Evolutionary conservation across 2,329 filamentous ascomycete species (phyloP).

Genomic region (Aspergillus tubingensis): DNA sequence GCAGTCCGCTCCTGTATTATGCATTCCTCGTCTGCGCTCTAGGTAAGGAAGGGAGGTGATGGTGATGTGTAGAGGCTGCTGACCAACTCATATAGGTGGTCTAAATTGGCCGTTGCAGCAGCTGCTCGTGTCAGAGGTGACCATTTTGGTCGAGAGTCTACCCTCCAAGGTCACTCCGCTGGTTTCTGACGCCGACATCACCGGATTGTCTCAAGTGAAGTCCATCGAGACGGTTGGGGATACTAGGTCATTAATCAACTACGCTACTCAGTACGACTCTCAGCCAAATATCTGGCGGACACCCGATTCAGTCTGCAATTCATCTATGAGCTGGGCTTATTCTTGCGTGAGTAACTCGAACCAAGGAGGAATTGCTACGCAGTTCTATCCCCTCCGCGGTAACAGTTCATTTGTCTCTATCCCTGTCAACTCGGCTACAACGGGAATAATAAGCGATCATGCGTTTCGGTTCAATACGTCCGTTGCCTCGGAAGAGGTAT

Average conservation of each 20-base stretch:
- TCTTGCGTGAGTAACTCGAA: background rate
- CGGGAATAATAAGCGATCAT: background rate
- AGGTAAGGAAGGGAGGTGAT: background rate
- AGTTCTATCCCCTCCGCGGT: background rate
- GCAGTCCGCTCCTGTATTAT: background rate
- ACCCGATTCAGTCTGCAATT: background rate
- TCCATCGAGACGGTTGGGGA: background rate
- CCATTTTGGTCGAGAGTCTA: background rate
- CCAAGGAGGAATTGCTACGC: background rate
- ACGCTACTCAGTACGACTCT: background rate
- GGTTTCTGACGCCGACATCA: background rate
- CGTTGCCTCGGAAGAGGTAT: background rate
- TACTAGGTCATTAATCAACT: background rate
- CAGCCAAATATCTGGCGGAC: background rate
- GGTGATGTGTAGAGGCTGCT: background rate
- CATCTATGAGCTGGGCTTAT: background rate
- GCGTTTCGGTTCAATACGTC: background rate
- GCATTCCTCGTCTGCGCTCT: background rate
- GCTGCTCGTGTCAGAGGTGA: background rate
- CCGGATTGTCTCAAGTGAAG: background rate
- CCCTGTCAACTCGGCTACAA: background rate
- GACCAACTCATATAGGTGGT: background rate
- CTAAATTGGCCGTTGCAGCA: background rate
- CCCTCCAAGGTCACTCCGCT: background rate
- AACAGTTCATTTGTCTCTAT: background rate